Conservation (phyloP, 352 stramenopile species). For the Phytophthora constricta region DNA sequence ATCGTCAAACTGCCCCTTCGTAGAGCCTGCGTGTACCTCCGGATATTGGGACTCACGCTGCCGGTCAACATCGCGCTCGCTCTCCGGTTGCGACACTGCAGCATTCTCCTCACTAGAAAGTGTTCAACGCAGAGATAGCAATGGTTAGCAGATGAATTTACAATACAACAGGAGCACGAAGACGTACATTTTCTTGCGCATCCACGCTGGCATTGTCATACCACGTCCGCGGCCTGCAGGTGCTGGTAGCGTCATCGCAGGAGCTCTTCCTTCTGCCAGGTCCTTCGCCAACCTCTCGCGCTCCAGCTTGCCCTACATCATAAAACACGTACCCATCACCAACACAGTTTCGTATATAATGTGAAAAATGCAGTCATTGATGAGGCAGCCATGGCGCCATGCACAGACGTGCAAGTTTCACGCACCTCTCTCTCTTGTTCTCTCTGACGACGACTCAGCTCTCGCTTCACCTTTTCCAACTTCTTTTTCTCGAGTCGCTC, state of each 20-base stretch:
- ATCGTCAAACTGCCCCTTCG: conserved; percentile 68
- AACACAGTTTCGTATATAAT: no score
- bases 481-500: conserved; percentile 77
- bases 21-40: neutral
- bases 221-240: conserved; percentile 81
- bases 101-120: conserved; percentile 71
- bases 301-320: conserved; percentile 64
- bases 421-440: conserved; percentile 74
- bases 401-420: no score
- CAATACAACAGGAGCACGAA: neutral
- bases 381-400: no score
- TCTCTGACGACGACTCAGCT: conserved; percentile 77
- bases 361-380: neutral
- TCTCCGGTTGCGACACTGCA: conserved; percentile 32
- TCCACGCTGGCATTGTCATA: conserved; percentile 93
- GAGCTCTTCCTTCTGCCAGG: conserved; percentile 69
- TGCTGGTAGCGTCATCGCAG: conserved; percentile 50
- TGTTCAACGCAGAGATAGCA: conserved; percentile 15
- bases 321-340: neutral
- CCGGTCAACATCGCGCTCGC: conserved; percentile 37
- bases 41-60: conserved; percentile 5
- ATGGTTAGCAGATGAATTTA: neutral
- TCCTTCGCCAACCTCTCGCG: conserved; percentile 75
- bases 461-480: conserved; percentile 82
- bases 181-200: conserved; percentile 91